Percentiles rank a stretch among this genome's conserved stretches.
Conservation (phyloP, 2,329 filamentous ascomycete species). For the Xylaria multiplex region DNA sequence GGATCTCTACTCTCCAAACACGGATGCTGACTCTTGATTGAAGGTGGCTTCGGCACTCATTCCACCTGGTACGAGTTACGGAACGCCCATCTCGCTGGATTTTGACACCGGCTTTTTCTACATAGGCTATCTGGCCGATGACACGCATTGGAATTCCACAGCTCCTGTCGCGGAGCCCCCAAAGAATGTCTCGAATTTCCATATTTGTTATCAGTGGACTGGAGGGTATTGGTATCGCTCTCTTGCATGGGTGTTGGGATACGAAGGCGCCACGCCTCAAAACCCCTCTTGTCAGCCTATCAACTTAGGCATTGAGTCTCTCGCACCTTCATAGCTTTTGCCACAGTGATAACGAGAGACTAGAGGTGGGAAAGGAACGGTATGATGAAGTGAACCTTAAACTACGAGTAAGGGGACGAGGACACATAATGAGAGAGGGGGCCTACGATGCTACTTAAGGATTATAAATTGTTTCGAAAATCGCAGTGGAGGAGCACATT, state of each 20-base stretch:
- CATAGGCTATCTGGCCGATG: constrained; percentile 25
- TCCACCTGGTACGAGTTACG: constrained; percentile 14
- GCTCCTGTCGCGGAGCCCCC: background rate
- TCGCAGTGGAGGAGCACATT: too few species aligned
- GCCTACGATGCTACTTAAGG: too few species aligned
- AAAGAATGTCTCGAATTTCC: constrained; percentile 25
- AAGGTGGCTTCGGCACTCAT: constrained; percentile 29
- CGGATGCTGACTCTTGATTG: background rate
- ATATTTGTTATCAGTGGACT: constrained; percentile 37
- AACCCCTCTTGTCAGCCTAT: constrained; percentile 36
- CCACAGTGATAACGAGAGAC: background rate
- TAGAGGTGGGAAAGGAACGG: background rate
- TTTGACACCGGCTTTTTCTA: constrained; percentile 28
- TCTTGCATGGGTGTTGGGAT: constrained; percentile 32
- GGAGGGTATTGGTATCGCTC: constrained; percentile 34
- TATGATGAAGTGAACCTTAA: background rate
- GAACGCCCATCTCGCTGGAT: constrained; percentile 26
- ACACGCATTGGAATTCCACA: constrained; percentile 30
- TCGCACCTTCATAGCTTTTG: background rate
- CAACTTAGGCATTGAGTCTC: constrained; percentile 32
- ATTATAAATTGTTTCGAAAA: too few species aligned
- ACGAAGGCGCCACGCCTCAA: constrained; percentile 24
- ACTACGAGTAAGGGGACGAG: too few species aligned
- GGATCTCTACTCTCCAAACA: background rate
- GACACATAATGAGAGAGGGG: too few species aligned